These are phyloP conservation scores for Oryza meridionalis DNA, from an alignment of 176 grass and related monocot species.

Conservation along the genomic window DNA sequence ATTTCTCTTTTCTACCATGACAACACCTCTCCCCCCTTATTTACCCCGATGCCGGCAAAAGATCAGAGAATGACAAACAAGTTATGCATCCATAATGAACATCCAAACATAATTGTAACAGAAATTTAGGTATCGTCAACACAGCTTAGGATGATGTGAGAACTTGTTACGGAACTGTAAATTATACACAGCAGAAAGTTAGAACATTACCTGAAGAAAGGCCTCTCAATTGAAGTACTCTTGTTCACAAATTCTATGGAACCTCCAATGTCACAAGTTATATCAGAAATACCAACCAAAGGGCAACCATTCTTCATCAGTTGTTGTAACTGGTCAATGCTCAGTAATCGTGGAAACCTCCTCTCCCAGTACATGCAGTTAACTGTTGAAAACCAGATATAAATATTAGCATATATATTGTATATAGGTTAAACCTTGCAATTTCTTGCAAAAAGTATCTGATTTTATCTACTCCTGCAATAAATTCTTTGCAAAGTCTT, in stretches of 20 bases:
- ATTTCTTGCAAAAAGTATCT: neutral
- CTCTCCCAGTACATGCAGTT: constrained; percentile 99
- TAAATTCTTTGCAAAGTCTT: neutral
- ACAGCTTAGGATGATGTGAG: neutral
- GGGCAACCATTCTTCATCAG: constrained; percentile 63
- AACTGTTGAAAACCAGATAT: constrained; percentile 51
- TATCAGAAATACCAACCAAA: constrained; percentile 86
- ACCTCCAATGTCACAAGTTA: constrained; percentile 95
- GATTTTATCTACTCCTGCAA: neutral
- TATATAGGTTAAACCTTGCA: constrained; percentile 5
- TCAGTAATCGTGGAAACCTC: constrained; percentile 89
- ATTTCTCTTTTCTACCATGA: no score
- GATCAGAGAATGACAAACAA: neutral
- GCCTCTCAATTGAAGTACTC: constrained; percentile 88
- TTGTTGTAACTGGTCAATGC: constrained; percentile 69
- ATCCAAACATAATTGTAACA: neutral
- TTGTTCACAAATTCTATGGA: constrained; percentile 90
- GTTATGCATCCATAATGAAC: constrained; percentile 14
- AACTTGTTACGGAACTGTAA: neutral
- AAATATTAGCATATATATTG: constrained; percentile 27
- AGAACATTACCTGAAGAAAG: constrained; percentile 79
- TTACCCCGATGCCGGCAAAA: no score
- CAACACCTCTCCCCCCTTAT: no score
- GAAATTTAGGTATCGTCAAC: neutral
- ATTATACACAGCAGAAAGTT: constrained; percentile 22